Base-by-base conservation (phyloP, 169 alveolate genomes). In the Prorocentrum cordatum region DNA sequence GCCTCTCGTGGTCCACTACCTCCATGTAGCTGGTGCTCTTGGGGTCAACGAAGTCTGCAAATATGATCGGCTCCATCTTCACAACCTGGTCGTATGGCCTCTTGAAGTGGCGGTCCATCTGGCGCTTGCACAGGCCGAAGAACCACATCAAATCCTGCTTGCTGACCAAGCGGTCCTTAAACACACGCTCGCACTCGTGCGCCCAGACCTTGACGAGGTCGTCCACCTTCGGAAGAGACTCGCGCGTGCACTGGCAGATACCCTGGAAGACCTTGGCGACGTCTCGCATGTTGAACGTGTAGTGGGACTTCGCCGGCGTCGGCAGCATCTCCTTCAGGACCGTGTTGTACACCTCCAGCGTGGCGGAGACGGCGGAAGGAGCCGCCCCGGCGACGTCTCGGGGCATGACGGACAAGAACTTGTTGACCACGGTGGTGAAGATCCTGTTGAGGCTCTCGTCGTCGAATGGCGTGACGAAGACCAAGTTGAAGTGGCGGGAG, bases 131-230 rank as follows among this genome's bases (percentile, higher is more conserved):
- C 80, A 94, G 64, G 31, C 79, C 91, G 92, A 38, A 38, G 47
- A 12, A 12, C 89, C 89, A 92, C 50, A 79, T 92, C 92, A 96
- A 95, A 90, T 97, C 99, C 39, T 95, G 96, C 64, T 93, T 83
- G 93, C 95, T 94, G 66, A 97, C 94, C 88, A 98, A 94, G 87
- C 97, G 97, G 93, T 98, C 99, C 92, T 95, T 96, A 92, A 98
- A 96, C 39, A 98, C 99, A 90, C 99, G 94, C 93, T 96, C 97
- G 83, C 97, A 96, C 93, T 98, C 99, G 92, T 98, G 99, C 92
- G 96, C 95, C 99, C 99, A 98, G 59, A 97, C 93, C 83, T 96
- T 95, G 84, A 96, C 95, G 80, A 98, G 93, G 94, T 95, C 96
- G 86, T 94, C 96, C 29, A 85, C 83, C 31, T 66, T 83, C 38